Evolutionary conservation across 2,329 filamentous ascomycete genomes (phyloP).

Genomic region (Thermoascus crustaceus): DNA sequence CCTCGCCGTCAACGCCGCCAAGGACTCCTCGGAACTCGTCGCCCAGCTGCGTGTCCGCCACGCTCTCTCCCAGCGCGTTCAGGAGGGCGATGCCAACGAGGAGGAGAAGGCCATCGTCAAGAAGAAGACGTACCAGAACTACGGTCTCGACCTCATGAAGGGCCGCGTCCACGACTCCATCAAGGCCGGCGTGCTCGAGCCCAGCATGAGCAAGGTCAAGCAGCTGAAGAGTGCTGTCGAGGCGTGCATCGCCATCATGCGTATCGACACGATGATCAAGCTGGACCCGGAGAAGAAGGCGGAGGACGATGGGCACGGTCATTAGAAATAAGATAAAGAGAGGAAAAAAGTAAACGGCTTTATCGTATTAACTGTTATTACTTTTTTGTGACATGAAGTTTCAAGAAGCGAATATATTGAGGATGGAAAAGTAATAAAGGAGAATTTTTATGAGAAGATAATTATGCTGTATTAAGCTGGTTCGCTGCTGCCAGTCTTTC

Average conservation of each 20-base stretch:
- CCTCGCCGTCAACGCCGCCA: slow-evolving; percentile 90
- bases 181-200: slow-evolving; percentile 92
- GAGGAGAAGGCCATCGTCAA: slow-evolving; percentile 84
- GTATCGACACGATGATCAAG: slow-evolving; percentile 98
- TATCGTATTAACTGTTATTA: slow-evolving; percentile 4
- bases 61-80: slow-evolving; percentile 83
- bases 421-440: not conserved
- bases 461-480: too few species aligned
- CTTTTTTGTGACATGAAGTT: slow-evolving; percentile 2
- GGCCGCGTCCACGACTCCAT: slow-evolving; percentile 89
- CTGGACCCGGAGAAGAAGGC: slow-evolving; percentile 79
- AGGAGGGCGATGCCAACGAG: slow-evolving; percentile 67
- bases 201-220: slow-evolving; percentile 95
- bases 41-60: slow-evolving; percentile 92
- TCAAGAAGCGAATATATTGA: not conserved
- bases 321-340: slow-evolving; percentile 42
- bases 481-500: too few species aligned
- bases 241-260: slow-evolving; percentile 97
- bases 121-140: slow-evolving; percentile 98
- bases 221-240: slow-evolving; percentile 98
- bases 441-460: too few species aligned
- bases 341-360: slow-evolving; percentile 1
- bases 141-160: slow-evolving; percentile 81
- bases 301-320: slow-evolving; percentile 76
- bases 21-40: slow-evolving; percentile 90